Base-by-base conservation (phyloP, 192 early-diverging fungal species). In the Geranomyces variabilis region DNA sequence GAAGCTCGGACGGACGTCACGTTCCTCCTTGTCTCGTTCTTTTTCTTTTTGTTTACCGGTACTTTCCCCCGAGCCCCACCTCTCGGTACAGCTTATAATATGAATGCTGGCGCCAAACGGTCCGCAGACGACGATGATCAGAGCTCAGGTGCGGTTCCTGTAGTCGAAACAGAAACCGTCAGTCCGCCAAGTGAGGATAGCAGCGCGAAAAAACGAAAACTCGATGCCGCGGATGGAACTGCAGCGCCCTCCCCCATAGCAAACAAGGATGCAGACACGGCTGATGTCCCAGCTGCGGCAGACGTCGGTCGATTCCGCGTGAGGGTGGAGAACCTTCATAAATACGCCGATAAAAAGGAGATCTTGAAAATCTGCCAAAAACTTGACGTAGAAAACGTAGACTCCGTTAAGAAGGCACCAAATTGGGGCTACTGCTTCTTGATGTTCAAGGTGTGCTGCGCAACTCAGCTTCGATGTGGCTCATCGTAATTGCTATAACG, bases 371-470 rank as follows among this genome's bases (percentile, higher is more conserved):
- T 67, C 30, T 67, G 47, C 34, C 66, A 56, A 36, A 28, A 19
- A 34, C 4, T 29, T 17, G 64, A 43, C 7, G 22, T 67, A 30
- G 47, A 62, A 31, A n/a, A 22, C 15, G 22, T 71, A 26, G 44
- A 70, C 17, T 22, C 47, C 14, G n/a, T 73, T 41, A 84, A 84
- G 63, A 81, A 75, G 65, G 76, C 69, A 6, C 78, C 78, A 30
- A 81, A 67, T 26, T 80, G 80, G 82, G 46, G 49, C n/a, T 74
- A 83, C 41, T 70, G 71, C 19, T 67, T 83, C 28, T 46, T 83
- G 22, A 58, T 17, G 17, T 53, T 53, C 15, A 53, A 4, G 51
- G 51, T 53, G 4, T 7, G 36, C 10, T 3, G 59, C 4, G 79
- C 79, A 41, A 55, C 34, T 47, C 51, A 79, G 0, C 56, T 47